Conservation (phyloP, 2,329 filamentous ascomycete species). For the Didymella pomorum region DNA sequence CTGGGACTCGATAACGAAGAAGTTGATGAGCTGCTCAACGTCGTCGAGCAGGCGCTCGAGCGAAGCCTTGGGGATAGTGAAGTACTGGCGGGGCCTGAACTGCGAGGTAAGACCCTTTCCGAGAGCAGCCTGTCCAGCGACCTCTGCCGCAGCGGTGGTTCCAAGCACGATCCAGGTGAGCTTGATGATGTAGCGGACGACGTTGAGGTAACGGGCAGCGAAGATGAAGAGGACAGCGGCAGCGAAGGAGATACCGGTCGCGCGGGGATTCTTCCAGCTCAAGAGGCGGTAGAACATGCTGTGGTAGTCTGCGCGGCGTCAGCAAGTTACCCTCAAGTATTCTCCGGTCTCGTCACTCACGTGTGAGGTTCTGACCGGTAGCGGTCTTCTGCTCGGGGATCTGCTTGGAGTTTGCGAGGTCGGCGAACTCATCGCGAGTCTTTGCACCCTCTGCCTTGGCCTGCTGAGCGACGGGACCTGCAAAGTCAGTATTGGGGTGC, state of each 20-base stretch:
- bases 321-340: conserved; percentile 14
- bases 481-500: conserved; percentile 37
- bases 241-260: conserved; percentile 67
- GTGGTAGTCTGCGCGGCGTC: conserved; percentile 64
- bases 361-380: conserved; percentile 69
- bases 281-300: conserved; percentile 71
- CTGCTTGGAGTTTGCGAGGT: conserved; percentile 63
- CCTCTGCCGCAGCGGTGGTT: conserved; percentile 65
- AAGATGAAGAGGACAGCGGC: conserved; percentile 67
- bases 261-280: conserved; percentile 72
- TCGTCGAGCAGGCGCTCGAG: conserved; percentile 69
- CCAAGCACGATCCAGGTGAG: conserved; percentile 66
- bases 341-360: conserved; percentile 50
- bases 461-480: conserved; percentile 64
- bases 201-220: conserved; percentile 68
- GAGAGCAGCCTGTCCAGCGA: conserved; percentile 63
- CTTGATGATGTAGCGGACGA: conserved; percentile 69
- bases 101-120: conserved; percentile 67
- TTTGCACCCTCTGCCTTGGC: conserved; percentile 64
- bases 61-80: conserved; percentile 70
- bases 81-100: conserved; percentile 70
- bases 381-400: conserved; percentile 63
- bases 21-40: conserved; percentile 70
- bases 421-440: conserved; percentile 65
- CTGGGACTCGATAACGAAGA: conserved; percentile 73